A percentile compares a stretch with the other conserved stretches of the same genome.
Conservation (phyloP, 2,329 filamentous ascomycete species). For the Fusarium anguioides region DNA sequence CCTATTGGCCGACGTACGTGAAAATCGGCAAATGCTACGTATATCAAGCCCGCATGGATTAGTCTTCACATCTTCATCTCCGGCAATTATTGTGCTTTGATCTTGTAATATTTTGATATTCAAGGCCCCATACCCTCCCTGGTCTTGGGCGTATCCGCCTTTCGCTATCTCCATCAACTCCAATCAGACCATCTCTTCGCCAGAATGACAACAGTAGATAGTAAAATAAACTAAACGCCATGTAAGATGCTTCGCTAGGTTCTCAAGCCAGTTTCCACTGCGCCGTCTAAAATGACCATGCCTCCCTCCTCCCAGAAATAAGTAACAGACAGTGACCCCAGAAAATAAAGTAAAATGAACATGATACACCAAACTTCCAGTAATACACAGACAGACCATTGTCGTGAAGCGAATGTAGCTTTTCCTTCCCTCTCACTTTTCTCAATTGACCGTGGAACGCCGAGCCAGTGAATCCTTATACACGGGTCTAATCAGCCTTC, state of each 20-base stretch:
- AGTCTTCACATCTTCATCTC: conserved; percentile 33
- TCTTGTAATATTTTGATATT: conserved; percentile 42
- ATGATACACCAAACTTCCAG: conserved; percentile 23
- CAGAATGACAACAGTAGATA: not conserved
- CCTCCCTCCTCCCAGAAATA: conserved; percentile 6
- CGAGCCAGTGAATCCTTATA: conserved; percentile 32
- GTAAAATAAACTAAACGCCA: conserved; percentile 29
- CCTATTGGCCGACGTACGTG: conserved; percentile 13
- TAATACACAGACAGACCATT: conserved; percentile 37
- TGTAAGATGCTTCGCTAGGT: conserved; percentile 39
- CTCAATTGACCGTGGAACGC: conserved; percentile 31
- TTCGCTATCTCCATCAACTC: conserved; percentile 14
- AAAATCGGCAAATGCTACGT: conserved; percentile 13
- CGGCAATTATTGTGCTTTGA: conserved; percentile 22
- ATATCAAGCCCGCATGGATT: conserved; percentile 14
- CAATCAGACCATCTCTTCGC: conserved; percentile 10
- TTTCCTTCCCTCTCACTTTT: conserved; percentile 22
- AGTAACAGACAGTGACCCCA: conserved; percentile 8
- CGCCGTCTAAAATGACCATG: conserved; percentile 37
- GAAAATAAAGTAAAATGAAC: conserved; percentile 6
- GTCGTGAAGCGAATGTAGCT: conserved; percentile 38
- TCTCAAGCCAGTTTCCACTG: conserved; percentile 34
- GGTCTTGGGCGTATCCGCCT: conserved; percentile 5
- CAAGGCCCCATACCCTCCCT: conserved; percentile 29
- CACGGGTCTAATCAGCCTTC: conserved; percentile 4